Base-by-base conservation (phyloP, 2,329 filamentous ascomycete species). In the Aspergillus spinulosporus region DNA sequence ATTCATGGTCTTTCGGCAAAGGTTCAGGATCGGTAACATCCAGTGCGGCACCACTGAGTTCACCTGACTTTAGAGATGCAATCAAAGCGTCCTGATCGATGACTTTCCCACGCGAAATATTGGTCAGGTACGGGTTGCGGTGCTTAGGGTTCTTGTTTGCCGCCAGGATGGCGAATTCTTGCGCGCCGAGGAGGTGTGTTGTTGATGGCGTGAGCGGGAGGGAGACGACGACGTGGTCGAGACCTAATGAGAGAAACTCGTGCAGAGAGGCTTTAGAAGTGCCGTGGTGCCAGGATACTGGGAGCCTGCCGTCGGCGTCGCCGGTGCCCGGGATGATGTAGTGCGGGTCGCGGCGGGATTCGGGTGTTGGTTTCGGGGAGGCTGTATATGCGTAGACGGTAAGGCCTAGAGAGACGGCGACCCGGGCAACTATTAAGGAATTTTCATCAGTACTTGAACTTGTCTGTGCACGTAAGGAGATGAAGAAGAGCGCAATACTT, bases 11-110 rank as follows among this genome's bases (percentile, higher is more conserved):
- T 2, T 78, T 72, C 0, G 88, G 88, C 60, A 93, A 69, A 0
- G 90, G 90, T 70, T 93, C 90, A 0, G 89, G 89, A 58, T 92
- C 88, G 1, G 89, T 88, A 1, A 93, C 89, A 68, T 92, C 89
- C 40, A 93, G 73, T 1, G 88, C 88, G 0, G 89, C 90, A 31
- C 89, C 89, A 2, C 78, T 72, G 31, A 89, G 67, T 1, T 79
- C 77, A 0, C 80, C 80, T 0, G 60, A 62, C 40, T 83, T 73
- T 8, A 92, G 73, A 0, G 88, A 86, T 1, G 76, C 76, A 14
- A 90, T 80, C 49, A 93, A 68, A 1, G 84, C 87, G 2, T 80
- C 72, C 61, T 86, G 83, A 50, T 87, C 78, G 11, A 89, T 71
- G 42, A 88, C 82, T 32, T 76, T 75, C 0, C 87, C 89, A 1